These are phyloP conservation scores for Nemania serpens DNA, from an alignment of 2,329 filamentous ascomycete species.

Conservation along the genomic window DNA sequence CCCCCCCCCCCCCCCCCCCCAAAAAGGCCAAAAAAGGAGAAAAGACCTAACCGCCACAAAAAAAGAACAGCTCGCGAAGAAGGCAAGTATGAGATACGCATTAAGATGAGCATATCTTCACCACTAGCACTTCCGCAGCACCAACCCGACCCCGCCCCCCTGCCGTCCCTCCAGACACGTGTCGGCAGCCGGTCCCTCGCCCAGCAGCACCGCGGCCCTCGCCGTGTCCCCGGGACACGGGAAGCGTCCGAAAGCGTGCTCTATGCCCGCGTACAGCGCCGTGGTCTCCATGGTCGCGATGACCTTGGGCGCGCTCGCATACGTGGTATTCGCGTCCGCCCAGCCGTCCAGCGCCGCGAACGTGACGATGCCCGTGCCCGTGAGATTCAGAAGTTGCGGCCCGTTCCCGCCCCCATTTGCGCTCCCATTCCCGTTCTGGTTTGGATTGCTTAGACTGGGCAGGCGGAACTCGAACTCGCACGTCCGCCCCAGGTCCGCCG, in stretches of 20 bases:
- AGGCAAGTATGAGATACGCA: no score
- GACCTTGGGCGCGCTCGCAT: slow-evolving; percentile 25
- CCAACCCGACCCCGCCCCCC: slow-evolving; percentile 29
- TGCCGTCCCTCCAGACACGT: slow-evolving; percentile 35
- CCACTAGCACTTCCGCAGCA: slow-evolving; percentile 31
- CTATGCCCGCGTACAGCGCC: slow-evolving; percentile 18
- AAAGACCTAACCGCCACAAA: no score
- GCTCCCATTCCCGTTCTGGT: no score
- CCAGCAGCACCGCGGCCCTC: slow-evolving; percentile 25
- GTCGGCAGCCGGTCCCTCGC: slow-evolving; percentile 30
- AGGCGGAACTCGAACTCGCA: slow-evolving; percentile 67
- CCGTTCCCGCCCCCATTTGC: neutral
- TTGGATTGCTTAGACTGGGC: neutral
- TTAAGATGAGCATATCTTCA: no score
- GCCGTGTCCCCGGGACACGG: slow-evolving; percentile 31
- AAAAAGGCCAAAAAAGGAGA: no score
- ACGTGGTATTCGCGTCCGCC: slow-evolving; percentile 29
- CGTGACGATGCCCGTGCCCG: slow-evolving; percentile 28
- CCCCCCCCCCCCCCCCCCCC: no score
- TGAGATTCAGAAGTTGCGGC: slow-evolving; percentile 20
- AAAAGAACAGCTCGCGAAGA: no score
- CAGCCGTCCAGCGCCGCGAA: slow-evolving; percentile 32
- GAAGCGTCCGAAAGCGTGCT: slow-evolving; percentile 26
- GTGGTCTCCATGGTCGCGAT: slow-evolving; percentile 28
- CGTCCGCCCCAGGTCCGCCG: slow-evolving; percentile 56